phyloP scores from a whole-genome alignment of 2,329 filamentous ascomycete species.

The Dryadomyces quercus-mongolicae region DNA sequence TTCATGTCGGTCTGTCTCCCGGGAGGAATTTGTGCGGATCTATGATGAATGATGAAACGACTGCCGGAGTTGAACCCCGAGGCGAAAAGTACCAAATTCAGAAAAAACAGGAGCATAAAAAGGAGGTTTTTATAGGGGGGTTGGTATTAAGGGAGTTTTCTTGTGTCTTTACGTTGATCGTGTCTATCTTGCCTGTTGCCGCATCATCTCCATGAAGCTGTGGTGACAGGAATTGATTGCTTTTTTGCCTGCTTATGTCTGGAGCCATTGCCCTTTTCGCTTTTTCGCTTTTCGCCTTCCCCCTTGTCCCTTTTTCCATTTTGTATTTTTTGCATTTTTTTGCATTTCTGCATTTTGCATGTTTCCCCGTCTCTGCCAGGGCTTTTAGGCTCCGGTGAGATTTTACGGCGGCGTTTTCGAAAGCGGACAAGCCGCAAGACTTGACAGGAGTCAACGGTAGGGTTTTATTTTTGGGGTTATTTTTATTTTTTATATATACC shows the following conservation, averaged over 20 bases:
- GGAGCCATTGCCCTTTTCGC: no score
- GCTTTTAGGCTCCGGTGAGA: not conserved
- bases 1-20: not conserved
- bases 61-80: constrained; percentile 5
- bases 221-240: constrained; percentile 1
- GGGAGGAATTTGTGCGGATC: not conserved
- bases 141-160: not conserved
- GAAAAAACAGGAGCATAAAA: not conserved
- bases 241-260: not conserved
- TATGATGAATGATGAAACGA: constrained; percentile 7
- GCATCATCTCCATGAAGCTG: not conserved
- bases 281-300: no score
- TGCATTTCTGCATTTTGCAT: not conserved
- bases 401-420: not conserved
- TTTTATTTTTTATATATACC: not conserved
- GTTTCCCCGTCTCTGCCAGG: not conserved
- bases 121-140: not conserved
- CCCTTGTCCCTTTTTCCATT: not conserved
- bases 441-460: not conserved
- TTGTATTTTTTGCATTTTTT: not conserved
- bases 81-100: not conserved
- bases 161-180: not conserved
- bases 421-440: not conserved
- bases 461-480: not conserved
- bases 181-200: not conserved